Percentiles rank a stretch among this genome's conserved stretches.
Evolutionary conservation across 331 rosid genomes (phyloP).

Genomic region (Pyrus hybrid): DNA sequence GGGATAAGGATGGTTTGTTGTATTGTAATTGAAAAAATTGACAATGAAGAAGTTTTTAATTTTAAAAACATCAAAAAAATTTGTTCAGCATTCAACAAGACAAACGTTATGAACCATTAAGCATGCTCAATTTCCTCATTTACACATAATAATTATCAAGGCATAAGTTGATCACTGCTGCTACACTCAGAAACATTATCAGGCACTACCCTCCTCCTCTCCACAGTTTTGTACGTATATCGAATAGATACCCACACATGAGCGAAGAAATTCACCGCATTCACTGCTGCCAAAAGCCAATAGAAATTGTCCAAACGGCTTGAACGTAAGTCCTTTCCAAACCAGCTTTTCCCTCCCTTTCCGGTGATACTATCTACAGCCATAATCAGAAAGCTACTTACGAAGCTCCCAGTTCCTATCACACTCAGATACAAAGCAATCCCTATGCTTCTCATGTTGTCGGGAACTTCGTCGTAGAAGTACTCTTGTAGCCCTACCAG

Average conservation of each 20-base stretch:
- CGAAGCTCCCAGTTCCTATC: constrained; percentile 52
- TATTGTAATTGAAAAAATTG: too few relatives aligned
- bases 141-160: background rate
- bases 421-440: constrained; percentile 56
- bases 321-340: constrained; percentile 47
- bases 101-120: too few relatives aligned
- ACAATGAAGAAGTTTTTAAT: too few relatives aligned
- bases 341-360: constrained; percentile 47
- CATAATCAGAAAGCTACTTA: constrained; percentile 47
- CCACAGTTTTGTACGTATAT: constrained; percentile 47
- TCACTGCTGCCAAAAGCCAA: constrained; percentile 47
- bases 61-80: too few relatives aligned
- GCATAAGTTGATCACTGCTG: constrained; percentile 1
- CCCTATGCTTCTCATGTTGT: constrained; percentile 73
- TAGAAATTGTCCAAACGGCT: constrained; percentile 58
- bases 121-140: background rate
- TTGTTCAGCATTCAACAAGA: too few relatives aligned
- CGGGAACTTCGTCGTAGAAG: constrained; percentile 78
- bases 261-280: constrained; percentile 30
- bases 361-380: constrained; percentile 39
- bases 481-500: constrained; percentile 66
- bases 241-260: constrained; percentile 26
- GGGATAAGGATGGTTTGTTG: too few relatives aligned
- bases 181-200: background rate
- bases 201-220: constrained; percentile 9